These are phyloP conservation scores for Datura wrightii DNA, from an alignment of 257 asterid genomes.

Conservation along the genomic window DNA sequence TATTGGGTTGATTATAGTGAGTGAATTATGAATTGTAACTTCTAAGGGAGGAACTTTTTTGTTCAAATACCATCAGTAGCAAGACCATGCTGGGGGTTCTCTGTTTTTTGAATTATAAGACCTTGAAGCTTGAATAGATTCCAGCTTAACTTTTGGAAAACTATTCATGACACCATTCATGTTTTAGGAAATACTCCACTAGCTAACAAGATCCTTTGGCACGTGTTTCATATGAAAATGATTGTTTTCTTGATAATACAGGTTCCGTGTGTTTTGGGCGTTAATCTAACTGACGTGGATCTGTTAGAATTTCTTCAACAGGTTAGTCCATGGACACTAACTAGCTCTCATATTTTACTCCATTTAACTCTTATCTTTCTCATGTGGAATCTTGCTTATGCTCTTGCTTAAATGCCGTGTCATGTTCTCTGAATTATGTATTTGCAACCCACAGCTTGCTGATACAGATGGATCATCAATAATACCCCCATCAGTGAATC, in stretches of 20 bases:
- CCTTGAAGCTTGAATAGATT: conserved; percentile 21
- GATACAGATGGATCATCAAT: conserved; percentile 96
- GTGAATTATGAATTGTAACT: not conserved
- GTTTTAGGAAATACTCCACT: not conserved
- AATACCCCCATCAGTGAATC: conserved; percentile 83
- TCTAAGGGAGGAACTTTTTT: not conserved
- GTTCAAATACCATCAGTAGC: conserved; percentile 1
- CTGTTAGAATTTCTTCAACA: conserved; percentile 91
- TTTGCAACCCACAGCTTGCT: conserved; percentile 62
- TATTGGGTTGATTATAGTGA: not conserved
- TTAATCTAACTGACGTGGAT: conserved; percentile 73
- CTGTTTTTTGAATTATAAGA: not conserved
- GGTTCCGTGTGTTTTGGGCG: conserved; percentile 94
- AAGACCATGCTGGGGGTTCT: not conserved
- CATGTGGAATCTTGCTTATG: conserved; percentile 4
- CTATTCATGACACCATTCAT: not conserved
- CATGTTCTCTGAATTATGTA: conserved; percentile 28
- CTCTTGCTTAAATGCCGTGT: not conserved
- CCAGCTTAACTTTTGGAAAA: not conserved
- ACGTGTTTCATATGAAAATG: not conserved
- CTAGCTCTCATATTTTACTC: conserved; percentile 2
- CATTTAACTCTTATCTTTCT: not conserved
- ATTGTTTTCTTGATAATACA: conserved; percentile 42
- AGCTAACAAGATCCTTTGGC: not conserved
- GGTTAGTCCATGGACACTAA: conserved; percentile 45